A percentile compares a stretch with the other conserved stretches of the same genome.
Conservation (phyloP, 1,284 basidiomycete genomes). For the Cryptococcus sp. region DNA sequence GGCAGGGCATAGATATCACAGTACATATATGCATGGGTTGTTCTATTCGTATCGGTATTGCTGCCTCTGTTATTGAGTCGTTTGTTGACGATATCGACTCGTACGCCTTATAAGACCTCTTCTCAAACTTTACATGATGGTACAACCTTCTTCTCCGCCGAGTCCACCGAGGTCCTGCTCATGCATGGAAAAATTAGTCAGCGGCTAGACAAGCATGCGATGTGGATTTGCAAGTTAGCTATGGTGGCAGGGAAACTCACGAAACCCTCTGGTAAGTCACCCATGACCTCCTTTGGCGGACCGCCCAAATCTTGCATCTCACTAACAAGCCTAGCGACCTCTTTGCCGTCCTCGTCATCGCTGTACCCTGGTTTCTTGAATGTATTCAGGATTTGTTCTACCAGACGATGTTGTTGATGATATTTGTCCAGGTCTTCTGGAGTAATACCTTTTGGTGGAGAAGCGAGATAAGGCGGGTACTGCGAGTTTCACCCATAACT, state of each 20-base stretch:
- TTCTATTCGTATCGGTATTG: not conserved
- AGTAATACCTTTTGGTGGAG: constrained; percentile 59
- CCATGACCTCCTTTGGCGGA: constrained; percentile 88
- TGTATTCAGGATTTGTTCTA: constrained; percentile 67
- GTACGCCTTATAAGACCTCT: not conserved
- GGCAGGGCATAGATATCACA: not conserved
- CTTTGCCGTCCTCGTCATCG: constrained; percentile 61
- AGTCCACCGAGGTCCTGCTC: constrained; percentile 45
- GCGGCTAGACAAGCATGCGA: not conserved
- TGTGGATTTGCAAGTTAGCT: not conserved
- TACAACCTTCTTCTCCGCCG: constrained; percentile 42
- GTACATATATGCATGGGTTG: constrained; percentile 9
- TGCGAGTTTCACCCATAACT: constrained; percentile 41
- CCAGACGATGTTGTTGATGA: constrained; percentile 65
- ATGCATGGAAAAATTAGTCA: not conserved
- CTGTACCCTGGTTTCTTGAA: constrained; percentile 71
- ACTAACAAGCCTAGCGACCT: constrained; percentile 33
- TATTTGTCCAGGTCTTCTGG: constrained; percentile 69
- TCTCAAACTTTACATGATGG: constrained; percentile 33
- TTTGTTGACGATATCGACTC: not conserved
- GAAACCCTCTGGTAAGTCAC: constrained; percentile 79
- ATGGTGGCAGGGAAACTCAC: constrained; percentile 42
- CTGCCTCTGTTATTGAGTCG: not conserved
- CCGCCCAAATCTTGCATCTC: constrained; percentile 64
- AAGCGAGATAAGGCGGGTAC: constrained; percentile 78